phyloP scores from a whole-genome alignment of 768 basidiomycete species.

The Sporobolomyces pararoseus region DNA sequence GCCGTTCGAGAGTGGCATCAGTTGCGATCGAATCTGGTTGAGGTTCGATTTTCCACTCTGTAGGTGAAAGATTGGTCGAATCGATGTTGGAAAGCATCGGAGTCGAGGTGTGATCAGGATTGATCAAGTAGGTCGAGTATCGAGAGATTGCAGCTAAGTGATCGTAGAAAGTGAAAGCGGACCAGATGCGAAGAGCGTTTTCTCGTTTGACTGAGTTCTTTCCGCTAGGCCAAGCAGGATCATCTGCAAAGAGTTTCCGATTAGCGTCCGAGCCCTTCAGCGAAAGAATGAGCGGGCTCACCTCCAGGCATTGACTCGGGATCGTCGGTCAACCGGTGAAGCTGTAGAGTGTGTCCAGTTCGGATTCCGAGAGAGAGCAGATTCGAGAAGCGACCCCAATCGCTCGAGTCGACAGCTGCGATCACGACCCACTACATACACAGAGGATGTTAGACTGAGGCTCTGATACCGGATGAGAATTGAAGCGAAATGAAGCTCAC shows the following conservation, averaged over 20 bases:
- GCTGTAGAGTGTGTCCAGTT: slow-evolving; percentile 21
- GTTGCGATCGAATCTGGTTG: slow-evolving; percentile 11
- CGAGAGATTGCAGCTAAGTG: slow-evolving; percentile 26
- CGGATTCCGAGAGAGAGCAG: slow-evolving; percentile 29
- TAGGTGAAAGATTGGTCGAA: slow-evolving; percentile 5
- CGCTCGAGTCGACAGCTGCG: slow-evolving; percentile 11
- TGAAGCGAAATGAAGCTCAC: slow-evolving; percentile 3
- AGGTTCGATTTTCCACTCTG: slow-evolving; percentile 16
- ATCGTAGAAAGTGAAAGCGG: slow-evolving; percentile 23
- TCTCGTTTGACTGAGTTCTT: slow-evolving; percentile 40
- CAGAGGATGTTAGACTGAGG: background rate
- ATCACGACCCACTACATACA: slow-evolving; percentile 22
- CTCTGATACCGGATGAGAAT: background rate
- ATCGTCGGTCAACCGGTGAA: slow-evolving; percentile 31
- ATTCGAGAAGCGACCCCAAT: slow-evolving; percentile 27
- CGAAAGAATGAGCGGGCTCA: too few species aligned
- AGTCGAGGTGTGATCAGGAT: slow-evolving; percentile 16
- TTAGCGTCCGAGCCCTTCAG: too few species aligned
- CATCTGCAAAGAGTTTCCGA: slow-evolving; percentile 4
- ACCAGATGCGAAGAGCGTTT: slow-evolving; percentile 20
- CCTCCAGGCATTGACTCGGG: slow-evolving; percentile 33
- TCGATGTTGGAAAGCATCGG: slow-evolving; percentile 25
- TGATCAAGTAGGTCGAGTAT: slow-evolving; percentile 31
- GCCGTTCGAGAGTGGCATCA: slow-evolving; percentile 28
- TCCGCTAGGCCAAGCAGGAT: slow-evolving; percentile 33